Evolutionary conservation across 441 rosid species (phyloP).

Genomic region (Eruca vesicaria): DNA sequence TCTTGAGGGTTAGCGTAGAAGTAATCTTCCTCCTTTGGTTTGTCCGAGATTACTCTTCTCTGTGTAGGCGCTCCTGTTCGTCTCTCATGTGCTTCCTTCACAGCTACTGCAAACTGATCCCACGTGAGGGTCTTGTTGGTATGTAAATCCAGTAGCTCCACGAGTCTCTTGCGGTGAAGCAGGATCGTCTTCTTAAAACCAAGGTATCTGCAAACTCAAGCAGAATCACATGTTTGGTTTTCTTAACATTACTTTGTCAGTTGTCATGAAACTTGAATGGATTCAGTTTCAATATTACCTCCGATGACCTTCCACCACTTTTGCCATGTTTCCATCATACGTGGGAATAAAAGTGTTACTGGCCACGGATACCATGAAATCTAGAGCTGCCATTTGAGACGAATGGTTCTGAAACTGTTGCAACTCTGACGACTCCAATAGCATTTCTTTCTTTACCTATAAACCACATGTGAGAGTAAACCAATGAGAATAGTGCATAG

Average conservation of each 20-base stretch:
- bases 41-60: conserved; percentile 69
- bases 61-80: conserved; percentile 77
- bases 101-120: conserved; percentile 67
- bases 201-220: conserved; percentile 55
- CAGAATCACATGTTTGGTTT: not conserved
- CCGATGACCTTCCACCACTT: conserved; percentile 98
- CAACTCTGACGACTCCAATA: conserved; percentile 72
- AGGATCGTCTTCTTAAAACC: conserved; percentile 79
- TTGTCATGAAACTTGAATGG: conserved; percentile 12
- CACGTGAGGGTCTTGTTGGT: conserved; percentile 71
- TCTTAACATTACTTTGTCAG: not conserved
- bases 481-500: not conserved
- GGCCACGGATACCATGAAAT: conserved; percentile 93
- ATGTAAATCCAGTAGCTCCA: conserved; percentile 73
- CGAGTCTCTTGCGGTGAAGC: conserved; percentile 74
- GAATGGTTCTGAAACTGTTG: conserved; percentile 94
- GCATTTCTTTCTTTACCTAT: conserved; percentile 91
- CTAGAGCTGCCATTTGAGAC: conserved; percentile 99
- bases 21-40: conserved; percentile 98
- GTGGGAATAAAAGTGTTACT: conserved; percentile 91
- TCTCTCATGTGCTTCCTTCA: conserved; percentile 62
- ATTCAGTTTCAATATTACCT: conserved; percentile 45
- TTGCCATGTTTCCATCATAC: conserved; percentile 98
- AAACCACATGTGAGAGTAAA: conserved; percentile 20
- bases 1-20: conserved; percentile 96